Conservation (phyloP, 345 rosid genomes). For the Euphorbia lathyris region DNA sequence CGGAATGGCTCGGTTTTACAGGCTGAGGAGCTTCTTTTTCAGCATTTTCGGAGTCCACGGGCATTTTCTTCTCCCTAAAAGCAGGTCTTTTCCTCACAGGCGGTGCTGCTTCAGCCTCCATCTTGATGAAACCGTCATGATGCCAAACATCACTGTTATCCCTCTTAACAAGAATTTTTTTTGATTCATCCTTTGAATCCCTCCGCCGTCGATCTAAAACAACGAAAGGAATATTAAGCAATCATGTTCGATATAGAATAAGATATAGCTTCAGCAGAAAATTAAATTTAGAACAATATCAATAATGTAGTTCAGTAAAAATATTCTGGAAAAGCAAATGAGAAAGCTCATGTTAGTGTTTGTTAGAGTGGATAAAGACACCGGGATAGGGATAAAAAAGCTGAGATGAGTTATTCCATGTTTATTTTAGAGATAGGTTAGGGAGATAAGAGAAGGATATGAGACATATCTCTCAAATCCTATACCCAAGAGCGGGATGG, state of each 20-base stretch:
- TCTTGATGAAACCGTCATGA: constrained; percentile 64
- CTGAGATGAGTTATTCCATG: no score
- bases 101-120: constrained; percentile 46
- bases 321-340: neutral
- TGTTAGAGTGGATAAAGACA: no score
- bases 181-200: constrained; percentile 53
- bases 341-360: neutral
- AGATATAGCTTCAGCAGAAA: neutral
- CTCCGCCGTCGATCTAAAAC: constrained; percentile 59
- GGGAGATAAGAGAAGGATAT: no score
- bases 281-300: neutral
- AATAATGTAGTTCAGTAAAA: neutral
- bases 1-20: constrained; percentile 27
- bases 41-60: constrained; percentile 36
- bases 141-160: constrained; percentile 45
- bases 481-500: no score
- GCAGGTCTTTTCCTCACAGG: constrained; percentile 73
- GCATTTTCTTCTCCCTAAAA: constrained; percentile 70
- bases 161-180: no score
- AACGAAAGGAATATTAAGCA: constrained; percentile 14
- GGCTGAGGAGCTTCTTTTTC: constrained; percentile 37
- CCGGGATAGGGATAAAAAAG: no score
- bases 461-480: no score
- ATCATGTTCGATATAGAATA: neutral
- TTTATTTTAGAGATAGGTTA: no score